Evolutionary conservation across 1,139 yeast species (phyloP), one percentile per base, ranked within the genome.

Genomic region (Nakaseomyces uthaithaninus): DNA sequence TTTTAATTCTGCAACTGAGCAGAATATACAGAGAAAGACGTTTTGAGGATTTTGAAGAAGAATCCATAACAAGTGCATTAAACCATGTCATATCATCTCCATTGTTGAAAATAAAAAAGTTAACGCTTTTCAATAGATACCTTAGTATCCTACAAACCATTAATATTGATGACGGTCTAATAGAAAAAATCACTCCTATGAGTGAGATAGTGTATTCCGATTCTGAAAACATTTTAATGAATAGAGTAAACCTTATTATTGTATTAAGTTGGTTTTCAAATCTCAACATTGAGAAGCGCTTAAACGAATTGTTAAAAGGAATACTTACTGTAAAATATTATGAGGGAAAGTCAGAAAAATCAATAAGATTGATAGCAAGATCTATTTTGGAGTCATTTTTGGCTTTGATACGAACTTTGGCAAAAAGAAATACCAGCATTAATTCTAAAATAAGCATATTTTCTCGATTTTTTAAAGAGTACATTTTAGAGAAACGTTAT

Each of bases 111-210:
- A 27, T 37, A 19, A 19, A 22, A n/a, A 28, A 22, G 6, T 34
- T 37, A 23, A 50, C 57, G 3, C 20, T 54, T 2, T 57, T 59
- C 38, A 54, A 56, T 33, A 45, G 38, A 14, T 59, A 53, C 33
- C 42, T 59, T 28, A 37, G 22, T 5, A 36, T 57, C 3, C 22
- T 59, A 9, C 33, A 43, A 10, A 23, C 42, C 2, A 33, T 42
- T n/a, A 31, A 35, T 3, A 16, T 56, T 9, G 42, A 50, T 3
- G 35, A 40, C 17, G 42, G 50, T 11, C 36, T 47, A 12, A 36
- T 53, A 10, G 62, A 59, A 42, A 49, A 45, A 37, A 47, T 59
- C 6, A 54, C 53, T n/a, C 62, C 63, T 1, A 47, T 57, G 31
- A 49, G 60, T 20, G 55, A 53, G 18, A 42, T 58, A 6, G 37